A percentile compares a stretch with the other conserved stretches of the same genome.
Evolutionary conservation across 768 basidiomycete species (phyloP).

Genomic region (Amyloporia xantha): DNA sequence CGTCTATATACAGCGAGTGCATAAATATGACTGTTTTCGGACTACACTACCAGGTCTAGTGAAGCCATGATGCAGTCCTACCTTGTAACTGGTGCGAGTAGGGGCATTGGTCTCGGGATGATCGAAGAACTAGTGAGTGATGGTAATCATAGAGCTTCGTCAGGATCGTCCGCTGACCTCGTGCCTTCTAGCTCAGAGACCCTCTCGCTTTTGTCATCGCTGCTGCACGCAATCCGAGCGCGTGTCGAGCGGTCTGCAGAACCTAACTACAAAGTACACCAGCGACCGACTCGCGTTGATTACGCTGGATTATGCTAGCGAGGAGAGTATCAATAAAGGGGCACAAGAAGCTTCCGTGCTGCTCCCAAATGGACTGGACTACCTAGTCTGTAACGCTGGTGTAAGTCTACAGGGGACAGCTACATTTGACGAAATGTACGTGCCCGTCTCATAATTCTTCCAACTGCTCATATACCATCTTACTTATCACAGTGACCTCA

Average conservation of each 20-base stretch:
- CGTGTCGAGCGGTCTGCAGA: background rate
- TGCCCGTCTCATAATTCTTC: background rate
- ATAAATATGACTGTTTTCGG: no score
- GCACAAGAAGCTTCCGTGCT: background rate
- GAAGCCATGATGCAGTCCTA: slow-evolving; percentile 4
- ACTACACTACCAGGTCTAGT: no score
- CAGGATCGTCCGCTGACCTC: background rate
- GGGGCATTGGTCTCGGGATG: slow-evolving; percentile 1
- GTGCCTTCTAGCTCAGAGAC: background rate
- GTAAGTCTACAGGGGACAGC: background rate
- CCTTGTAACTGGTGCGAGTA: background rate
- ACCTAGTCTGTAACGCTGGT: background rate
- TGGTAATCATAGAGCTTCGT: background rate
- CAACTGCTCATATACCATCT: background rate
- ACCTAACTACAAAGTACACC: background rate
- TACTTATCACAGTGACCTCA: background rate
- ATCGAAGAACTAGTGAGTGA: slow-evolving; percentile 1
- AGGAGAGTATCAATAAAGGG: background rate
- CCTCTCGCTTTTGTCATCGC: background rate
- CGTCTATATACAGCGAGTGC: no score
- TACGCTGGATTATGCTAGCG: background rate
- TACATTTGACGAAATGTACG: slow-evolving; percentile 1
- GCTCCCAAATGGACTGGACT: slow-evolving; percentile 3
- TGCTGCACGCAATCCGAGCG: background rate
- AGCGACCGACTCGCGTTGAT: background rate